Evolutionary conservation across 1,284 basidiomycete genomes (phyloP), one percentile per base, ranked within the genome.

Genomic region (Ustilago trichophora): DNA sequence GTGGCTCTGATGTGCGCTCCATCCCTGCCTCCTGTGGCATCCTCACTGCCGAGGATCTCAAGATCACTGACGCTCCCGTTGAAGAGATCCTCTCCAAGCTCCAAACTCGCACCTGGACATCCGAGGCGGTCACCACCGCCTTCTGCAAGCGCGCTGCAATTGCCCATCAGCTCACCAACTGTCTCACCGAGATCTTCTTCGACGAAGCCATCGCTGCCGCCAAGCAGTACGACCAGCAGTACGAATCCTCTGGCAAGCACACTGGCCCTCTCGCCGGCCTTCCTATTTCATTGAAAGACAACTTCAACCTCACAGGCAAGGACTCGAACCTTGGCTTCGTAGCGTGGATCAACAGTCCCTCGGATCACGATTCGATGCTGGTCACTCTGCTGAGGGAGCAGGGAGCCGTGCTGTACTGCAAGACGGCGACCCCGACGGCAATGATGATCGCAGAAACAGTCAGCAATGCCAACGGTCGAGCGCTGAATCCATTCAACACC

Each of bases 361-460:
- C 33, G 13, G 45, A 54, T 11, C 47, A 69, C 32, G 69, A 72
- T 25, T 57, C 64, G 44, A 49, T 54, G 26, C 48, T 72, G 3
- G 59, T 72, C 19, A 47, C 54, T n/a, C 35, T 72, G 10, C 34
- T 72, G 19, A 34, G 56, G 7, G 54, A 52, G 35, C 56, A 58
- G 21, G 69, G 65, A 22, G 65, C 65, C 4, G 69, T 72, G 29
- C 38, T 69, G 25, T 72, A 64, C 56, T 68, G 59, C 48, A 72
- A 72, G 45, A 72, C 69, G 8, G 42, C 58, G 3, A 67, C 63
- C 10, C 65, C 69, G 3, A 68, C 65, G 0, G 63, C 65, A 10
- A 69, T 72, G 65, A 68, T 72, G 69, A 71, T 71, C 16, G 68
- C 62, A 7, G 68, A 71, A 26, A 67, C 68, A 10, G 62, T 66